These are phyloP conservation scores for Phialophora chinensis DNA, from an alignment of 2,329 filamentous ascomycete species.

Conservation along the genomic window DNA sequence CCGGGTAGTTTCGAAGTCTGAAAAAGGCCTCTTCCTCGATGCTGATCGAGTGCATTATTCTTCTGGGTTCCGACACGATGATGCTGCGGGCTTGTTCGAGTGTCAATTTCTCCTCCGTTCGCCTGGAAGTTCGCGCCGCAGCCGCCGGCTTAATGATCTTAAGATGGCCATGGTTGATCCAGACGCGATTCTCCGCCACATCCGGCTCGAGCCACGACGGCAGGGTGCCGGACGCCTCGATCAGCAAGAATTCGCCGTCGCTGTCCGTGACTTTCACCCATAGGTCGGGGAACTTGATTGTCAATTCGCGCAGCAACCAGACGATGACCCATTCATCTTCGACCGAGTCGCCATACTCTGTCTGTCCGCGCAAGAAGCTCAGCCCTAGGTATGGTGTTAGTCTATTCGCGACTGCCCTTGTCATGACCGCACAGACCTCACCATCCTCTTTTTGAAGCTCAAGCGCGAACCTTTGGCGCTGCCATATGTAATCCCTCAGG, in stretches of 20 bases:
- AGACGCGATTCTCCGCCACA: conserved; percentile 83
- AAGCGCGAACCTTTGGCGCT: conserved; percentile 80
- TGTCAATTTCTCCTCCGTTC: conserved; percentile 57
- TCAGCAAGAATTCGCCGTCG: conserved; percentile 93
- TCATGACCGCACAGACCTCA: conserved; percentile 46
- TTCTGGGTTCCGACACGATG: conserved; percentile 62
- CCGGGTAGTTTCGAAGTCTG: conserved; percentile 81
- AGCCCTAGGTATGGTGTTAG: conserved; percentile 47
- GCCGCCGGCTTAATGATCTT: conserved; percentile 67
- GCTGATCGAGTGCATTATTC: conserved; percentile 71
- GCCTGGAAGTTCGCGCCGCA: conserved; percentile 55
- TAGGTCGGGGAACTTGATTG: conserved; percentile 70
- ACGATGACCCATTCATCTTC: conserved; percentile 98
- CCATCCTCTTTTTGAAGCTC: conserved; percentile 66
- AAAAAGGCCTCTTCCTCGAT: conserved; percentile 92
- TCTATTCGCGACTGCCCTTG: conserved; percentile 28
- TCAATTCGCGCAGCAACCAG: conserved; percentile 82
- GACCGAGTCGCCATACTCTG: conserved; percentile 90
- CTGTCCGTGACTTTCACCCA: conserved; percentile 86
- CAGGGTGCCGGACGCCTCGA: conserved; percentile 87
- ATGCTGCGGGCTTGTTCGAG: conserved; percentile 68
- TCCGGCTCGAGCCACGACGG: conserved; percentile 93
- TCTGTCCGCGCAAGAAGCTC: conserved; percentile 73
- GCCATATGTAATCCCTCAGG: conserved; percentile 92
- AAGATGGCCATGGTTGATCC: conserved; percentile 80